These are phyloP conservation scores for Gossypium raimondii DNA, from an alignment of 345 rosid species.

Conservation along the genomic window DNA sequence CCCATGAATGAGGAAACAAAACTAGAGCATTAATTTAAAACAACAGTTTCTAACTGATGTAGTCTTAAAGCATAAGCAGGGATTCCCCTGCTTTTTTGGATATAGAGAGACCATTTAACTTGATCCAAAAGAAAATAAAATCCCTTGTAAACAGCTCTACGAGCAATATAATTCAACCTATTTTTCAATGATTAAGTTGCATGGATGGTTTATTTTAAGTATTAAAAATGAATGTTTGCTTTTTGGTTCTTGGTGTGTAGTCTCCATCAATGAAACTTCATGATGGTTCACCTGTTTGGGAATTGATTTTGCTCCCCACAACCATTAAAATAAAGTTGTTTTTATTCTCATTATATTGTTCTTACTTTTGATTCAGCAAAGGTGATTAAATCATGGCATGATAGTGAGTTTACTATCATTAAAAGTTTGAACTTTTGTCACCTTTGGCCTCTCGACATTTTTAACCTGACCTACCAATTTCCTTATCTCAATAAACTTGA, in stretches of 20 bases:
- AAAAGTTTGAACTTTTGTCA: slow-evolving; percentile 50
- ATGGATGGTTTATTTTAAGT: not conserved
- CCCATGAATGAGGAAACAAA: not conserved
- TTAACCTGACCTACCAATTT: slow-evolving; percentile 47
- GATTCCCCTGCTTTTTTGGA: not conserved
- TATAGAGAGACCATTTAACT: not conserved
- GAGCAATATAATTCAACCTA: not conserved
- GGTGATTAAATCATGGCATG: slow-evolving; percentile 70
- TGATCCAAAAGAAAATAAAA: not conserved
- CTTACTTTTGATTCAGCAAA: slow-evolving; percentile 60
- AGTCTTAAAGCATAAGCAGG: not conserved
- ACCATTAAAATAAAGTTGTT: slow-evolving; percentile 43
- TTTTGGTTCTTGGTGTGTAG: slow-evolving; percentile 42
- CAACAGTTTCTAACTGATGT: not conserved
- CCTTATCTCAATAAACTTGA: slow-evolving; percentile 22
- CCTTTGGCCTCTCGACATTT: slow-evolving; percentile 25
- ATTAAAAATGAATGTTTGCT: slow-evolving; percentile 11
- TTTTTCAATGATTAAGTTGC: not conserved
- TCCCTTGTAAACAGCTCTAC: not conserved
- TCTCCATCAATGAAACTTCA: slow-evolving; percentile 49
- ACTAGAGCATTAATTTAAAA: not conserved
- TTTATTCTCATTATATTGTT: slow-evolving; percentile 63
- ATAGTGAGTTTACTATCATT: slow-evolving; percentile 79
- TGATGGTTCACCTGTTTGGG: slow-evolving; percentile 75
- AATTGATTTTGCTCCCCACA: slow-evolving; percentile 94